Evolutionary conservation across 495 filamentous ascomycete species (phyloP).

Genomic region (Staphylotrichum tortipilum): DNA sequence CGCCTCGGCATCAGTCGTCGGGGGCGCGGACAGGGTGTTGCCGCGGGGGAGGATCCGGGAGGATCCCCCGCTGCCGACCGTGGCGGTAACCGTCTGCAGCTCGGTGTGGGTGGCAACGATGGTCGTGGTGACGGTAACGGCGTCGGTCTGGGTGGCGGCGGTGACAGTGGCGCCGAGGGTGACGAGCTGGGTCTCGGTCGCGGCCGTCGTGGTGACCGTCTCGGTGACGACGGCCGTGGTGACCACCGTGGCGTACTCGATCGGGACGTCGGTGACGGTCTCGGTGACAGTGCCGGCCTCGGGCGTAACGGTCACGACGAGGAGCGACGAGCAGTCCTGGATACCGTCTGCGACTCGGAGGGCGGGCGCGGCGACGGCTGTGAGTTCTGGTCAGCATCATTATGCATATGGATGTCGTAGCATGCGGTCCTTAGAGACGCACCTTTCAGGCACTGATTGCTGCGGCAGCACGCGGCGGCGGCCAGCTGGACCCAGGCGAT

Average conservation of each 20-base stretch:
- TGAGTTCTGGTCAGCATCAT: not conserved
- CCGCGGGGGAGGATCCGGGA: not conserved
- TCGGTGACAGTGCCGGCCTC: not conserved
- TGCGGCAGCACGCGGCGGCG: no score
- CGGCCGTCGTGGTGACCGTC: not conserved
- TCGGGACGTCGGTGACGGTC: not conserved
- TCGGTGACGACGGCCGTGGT: not conserved
- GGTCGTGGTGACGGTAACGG: not conserved
- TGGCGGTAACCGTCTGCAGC: not conserved
- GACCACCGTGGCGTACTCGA: not conserved
- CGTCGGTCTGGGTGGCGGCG: not conserved
- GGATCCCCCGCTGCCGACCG: not conserved
- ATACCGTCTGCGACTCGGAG: not conserved
- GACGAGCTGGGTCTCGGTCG: not conserved
- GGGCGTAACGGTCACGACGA: not conserved
- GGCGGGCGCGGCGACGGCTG: not conserved
- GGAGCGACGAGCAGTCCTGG: not conserved
- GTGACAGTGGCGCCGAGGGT: not conserved
- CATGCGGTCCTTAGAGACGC: no score
- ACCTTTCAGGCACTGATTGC: no score
- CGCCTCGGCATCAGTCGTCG: not conserved
- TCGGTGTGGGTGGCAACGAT: not conserved
- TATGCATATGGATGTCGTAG: no score
- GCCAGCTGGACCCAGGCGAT: no score
- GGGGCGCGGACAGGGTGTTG: not conserved